Evolutionary conservation across 2,329 filamentous ascomycete species (phyloP), one percentile per base, ranked within the genome.

Genomic region (Bipolaris sorokiniana): DNA sequence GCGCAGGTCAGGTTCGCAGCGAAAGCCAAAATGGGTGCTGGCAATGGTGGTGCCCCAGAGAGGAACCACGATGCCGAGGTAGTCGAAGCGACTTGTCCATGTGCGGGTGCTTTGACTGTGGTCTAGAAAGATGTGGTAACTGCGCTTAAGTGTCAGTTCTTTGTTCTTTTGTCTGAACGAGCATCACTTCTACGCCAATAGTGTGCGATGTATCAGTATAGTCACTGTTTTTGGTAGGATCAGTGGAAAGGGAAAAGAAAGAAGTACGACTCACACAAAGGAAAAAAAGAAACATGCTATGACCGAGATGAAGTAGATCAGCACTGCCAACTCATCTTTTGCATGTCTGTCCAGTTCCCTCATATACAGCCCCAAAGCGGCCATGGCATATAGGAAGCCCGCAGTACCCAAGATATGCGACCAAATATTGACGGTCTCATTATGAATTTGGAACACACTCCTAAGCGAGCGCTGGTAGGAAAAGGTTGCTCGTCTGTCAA

Each of bases 41-140:
- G 93, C 91, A 47, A 97, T 85, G 71, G 92, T 96, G 72, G 90
- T 93, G 10, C 93, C 94, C 58, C 92, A 89, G 54, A 97, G 97
- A 41, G 51, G 56, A 7, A 51, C 23, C 16, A 58, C 56, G 67
- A 97, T 97, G 16, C 94, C 93, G 13, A 92, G 86, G 74, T 97
- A 97, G 74, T 97, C 94, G 58, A 97, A 80, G 74, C 94, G 90
- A 75, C 96, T 96, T 16, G 92, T 92, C 80, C 91, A 89, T 63
- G 84, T 88, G 3, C 89, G 86, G 18, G 96, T 90, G 1, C 76
- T 75, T 41, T 85, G 84, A 20, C 90, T 94, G 76, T 97, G 93
- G 64, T 96, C 96, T 20, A 83, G 86, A 50, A 96, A 83, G 4
- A 90, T 83, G 74, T 97, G 94, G 73, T 87, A 97, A 3, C 88